A percentile compares a stretch with the other conserved stretches of the same genome.
phyloP scores from a whole-genome alignment of 1,284 basidiomycete genomes.

The Trichosporon sp. region DNA sequence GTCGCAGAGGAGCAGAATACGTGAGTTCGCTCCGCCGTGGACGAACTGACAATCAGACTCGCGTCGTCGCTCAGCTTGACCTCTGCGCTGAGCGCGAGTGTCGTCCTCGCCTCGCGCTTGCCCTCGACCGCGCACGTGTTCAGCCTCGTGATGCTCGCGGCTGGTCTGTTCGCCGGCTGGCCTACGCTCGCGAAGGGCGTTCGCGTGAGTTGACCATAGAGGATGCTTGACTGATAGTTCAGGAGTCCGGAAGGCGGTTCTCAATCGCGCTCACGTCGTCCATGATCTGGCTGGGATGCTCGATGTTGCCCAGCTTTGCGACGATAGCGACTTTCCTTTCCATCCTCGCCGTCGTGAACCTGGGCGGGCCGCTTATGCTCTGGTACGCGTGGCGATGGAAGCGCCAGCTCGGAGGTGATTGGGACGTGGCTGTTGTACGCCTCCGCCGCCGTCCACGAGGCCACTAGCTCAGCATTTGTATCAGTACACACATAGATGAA shows the following conservation, averaged over 20 bases:
- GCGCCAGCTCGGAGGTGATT: slow-evolving; percentile 45
- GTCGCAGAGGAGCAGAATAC: slow-evolving; percentile 42
- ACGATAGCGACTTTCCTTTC: slow-evolving; percentile 35
- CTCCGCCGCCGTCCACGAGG: slow-evolving; percentile 29
- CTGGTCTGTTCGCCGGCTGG: slow-evolving; percentile 81
- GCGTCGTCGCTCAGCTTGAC: slow-evolving; percentile 91
- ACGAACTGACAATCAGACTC: slow-evolving; percentile 61
- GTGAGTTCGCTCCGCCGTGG: slow-evolving; percentile 21
- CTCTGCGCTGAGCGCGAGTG: slow-evolving; percentile 88
- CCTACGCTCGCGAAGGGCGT: slow-evolving; percentile 78
- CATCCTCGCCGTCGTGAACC: slow-evolving; percentile 40
- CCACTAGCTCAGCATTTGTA: slow-evolving; percentile 20
- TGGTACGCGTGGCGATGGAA: slow-evolving; percentile 54
- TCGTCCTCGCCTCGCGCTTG: slow-evolving; percentile 90
- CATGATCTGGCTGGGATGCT: slow-evolving; percentile 40
- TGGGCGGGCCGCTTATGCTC: slow-evolving; percentile 48
- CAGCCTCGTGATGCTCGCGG: slow-evolving; percentile 81
- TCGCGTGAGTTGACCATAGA: slow-evolving; percentile 61
- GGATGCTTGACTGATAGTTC: slow-evolving; percentile 19
- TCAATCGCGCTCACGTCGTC: slow-evolving; percentile 44
- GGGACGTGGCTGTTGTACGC: slow-evolving; percentile 51
- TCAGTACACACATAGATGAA: slow-evolving; percentile 6
- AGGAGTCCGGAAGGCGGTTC: slow-evolving; percentile 45
- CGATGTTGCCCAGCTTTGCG: slow-evolving; percentile 38
- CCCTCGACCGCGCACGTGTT: slow-evolving; percentile 83